Evolutionary conservation across 345 rosid genomes (phyloP), one percentile per base, ranked within the genome.

Genomic region (Erucastrum elatum): DNA sequence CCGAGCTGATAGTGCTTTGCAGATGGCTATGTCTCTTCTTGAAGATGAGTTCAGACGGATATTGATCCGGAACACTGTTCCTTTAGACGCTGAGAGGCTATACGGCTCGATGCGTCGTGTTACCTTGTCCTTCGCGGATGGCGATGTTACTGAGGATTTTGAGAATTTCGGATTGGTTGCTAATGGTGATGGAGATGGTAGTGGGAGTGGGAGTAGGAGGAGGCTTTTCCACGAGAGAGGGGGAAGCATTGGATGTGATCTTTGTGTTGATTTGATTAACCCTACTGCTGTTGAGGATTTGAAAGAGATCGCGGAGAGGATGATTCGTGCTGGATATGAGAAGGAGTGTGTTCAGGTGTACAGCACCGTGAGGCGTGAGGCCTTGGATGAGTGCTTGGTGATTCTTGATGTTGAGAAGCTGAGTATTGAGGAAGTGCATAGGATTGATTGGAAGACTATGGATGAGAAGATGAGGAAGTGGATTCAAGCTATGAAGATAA

Each of bases 381-480:
- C 89, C 8, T 81, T 93, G 79, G 98, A 95, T 31, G 98, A 95
- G 84, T 93, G 91, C 62, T 84, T 93, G 78, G 81, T 70, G 77
- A 88, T 85, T 78, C 83, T 95, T 59, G 98, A 94, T 21, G 90
- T 90, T 30, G 98, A 95, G 92, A 95, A 90, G 83, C 80, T 93
- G 30, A 91, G 99, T 68, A 95, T 95, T 11, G 99, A 95, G 81
- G 98, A 95, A 60, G 97, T 95, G 4, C 99, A 93, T 79, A 93
- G 82, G 77, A 90, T 95, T 75, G 98, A 89, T 65, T 93, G 98
- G 99, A 91, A 78, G 51, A 68, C 75, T 59, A 85, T 95, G 97
- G 97, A 95, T 83, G 98, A 95, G 87, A 95, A 93, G 84, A 93
- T 95, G 98, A 95, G 90, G 93, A 93, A 87, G 70, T 95, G 99